Evolutionary conservation across 345 rosid species (phyloP).

Genomic region (Psidium guajava): DNA sequence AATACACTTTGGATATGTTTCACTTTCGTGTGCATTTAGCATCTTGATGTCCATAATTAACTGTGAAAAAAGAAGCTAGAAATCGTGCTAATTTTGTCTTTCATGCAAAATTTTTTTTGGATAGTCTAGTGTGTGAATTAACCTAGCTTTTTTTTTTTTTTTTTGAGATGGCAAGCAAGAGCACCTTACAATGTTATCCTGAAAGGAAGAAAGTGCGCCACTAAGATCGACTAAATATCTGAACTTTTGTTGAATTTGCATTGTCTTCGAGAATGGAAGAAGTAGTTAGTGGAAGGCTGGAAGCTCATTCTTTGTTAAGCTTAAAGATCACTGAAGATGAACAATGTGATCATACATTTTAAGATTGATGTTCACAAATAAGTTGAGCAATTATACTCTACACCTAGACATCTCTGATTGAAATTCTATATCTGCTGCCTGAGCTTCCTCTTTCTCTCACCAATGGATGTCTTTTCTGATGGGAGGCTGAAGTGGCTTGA

Average conservation of each 20-base stretch:
- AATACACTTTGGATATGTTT: not conserved
- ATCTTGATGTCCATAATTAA: not conserved
- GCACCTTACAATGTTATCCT: not conserved
- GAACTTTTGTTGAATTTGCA: not conserved
- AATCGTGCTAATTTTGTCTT: not conserved
- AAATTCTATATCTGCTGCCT: not conserved
- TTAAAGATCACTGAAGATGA: not conserved
- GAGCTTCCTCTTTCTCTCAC: not conserved
- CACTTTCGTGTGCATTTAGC: not conserved
- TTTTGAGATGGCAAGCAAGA: not conserved
- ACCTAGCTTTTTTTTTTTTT: not conserved
- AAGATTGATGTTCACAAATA: not conserved
- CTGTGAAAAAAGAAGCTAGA: not conserved
- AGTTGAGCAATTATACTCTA: not conserved
- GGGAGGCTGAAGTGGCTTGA: not conserved
- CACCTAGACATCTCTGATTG: not conserved
- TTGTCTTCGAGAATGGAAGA: not conserved
- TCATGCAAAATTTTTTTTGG: not conserved
- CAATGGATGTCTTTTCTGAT: not conserved
- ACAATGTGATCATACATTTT: not conserved
- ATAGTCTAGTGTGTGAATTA: not conserved
- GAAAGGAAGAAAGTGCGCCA: not conserved
- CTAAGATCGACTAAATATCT: not conserved
- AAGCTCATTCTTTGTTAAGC: not conserved
- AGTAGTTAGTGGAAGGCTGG: not conserved